Evolutionary conservation across 768 basidiomycete species (phyloP).

Genomic region (Pisolithus microcarpus): DNA sequence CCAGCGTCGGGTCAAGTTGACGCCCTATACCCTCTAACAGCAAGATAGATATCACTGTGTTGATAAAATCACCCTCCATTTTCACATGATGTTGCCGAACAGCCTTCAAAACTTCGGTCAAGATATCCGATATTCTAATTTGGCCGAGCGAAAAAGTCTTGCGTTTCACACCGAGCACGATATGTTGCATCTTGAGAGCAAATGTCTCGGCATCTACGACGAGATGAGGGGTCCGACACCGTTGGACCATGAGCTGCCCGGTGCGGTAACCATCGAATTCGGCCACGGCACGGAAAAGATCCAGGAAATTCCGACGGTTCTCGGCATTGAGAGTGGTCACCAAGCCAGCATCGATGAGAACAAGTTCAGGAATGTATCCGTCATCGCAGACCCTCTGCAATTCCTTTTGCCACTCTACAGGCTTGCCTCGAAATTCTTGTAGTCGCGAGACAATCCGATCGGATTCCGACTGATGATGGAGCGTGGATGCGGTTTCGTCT

Average conservation of each 20-base stretch:
- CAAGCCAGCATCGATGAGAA: slow-evolving; percentile 95
- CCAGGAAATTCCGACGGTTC: slow-evolving; percentile 92
- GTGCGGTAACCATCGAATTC: slow-evolving; percentile 96
- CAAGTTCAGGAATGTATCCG: slow-evolving; percentile 89
- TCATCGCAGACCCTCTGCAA: slow-evolving; percentile 51
- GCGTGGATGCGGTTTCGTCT: slow-evolving; percentile 15
- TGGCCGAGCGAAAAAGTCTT: slow-evolving; percentile 97
- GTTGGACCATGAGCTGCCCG: slow-evolving; percentile 93
- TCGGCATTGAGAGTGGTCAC: slow-evolving; percentile 76
- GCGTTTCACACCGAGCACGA: slow-evolving; percentile 87
- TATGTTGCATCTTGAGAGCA: slow-evolving; percentile 95
- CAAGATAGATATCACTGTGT: slow-evolving; percentile 92
- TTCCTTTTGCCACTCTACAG: slow-evolving; percentile 62
- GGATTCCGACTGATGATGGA: slow-evolving; percentile 36
- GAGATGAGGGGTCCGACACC: slow-evolving; percentile 85
- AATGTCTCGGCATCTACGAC: slow-evolving; percentile 92
- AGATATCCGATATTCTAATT: slow-evolving; percentile 90
- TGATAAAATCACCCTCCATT: slow-evolving; percentile 98
- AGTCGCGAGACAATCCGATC: slow-evolving; percentile 67
- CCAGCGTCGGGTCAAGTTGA: slow-evolving; percentile 84
- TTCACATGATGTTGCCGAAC: slow-evolving; percentile 93
- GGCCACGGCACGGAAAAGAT: slow-evolving; percentile 92
- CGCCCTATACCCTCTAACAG: slow-evolving; percentile 94
- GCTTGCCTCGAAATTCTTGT: slow-evolving; percentile 48
- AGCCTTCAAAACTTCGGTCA: slow-evolving; percentile 79